Evolutionary conservation across 768 basidiomycete species (phyloP).

Genomic region (Hypholoma fasciculare): DNA sequence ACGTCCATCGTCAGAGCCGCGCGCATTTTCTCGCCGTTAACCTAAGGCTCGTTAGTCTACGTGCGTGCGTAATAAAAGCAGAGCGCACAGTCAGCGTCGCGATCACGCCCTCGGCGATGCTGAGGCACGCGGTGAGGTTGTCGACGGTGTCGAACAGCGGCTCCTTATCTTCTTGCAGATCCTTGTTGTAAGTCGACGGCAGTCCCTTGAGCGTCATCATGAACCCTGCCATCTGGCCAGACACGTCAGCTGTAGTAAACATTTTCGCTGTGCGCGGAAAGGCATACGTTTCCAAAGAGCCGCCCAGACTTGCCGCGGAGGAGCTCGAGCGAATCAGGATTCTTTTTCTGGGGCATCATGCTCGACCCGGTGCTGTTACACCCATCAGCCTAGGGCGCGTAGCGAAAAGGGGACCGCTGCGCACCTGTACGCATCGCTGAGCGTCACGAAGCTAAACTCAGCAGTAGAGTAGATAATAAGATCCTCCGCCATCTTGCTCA

Average conservation of each 20-base stretch:
- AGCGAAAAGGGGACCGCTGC: conserved; percentile 14
- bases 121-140: conserved; percentile 82
- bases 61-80: not conserved
- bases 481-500: conserved; percentile 95
- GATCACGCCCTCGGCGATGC: conserved; percentile 94
- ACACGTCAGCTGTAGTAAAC: not conserved
- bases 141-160: conserved; percentile 94
- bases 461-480: conserved; percentile 95
- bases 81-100: conserved; percentile 78
- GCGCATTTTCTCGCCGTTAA: conserved; percentile 88
- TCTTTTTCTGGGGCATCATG: conserved; percentile 99
- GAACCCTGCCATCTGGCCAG: conserved; percentile 89
- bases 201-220: conserved; percentile 96
- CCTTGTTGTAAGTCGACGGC: conserved; percentile 99
- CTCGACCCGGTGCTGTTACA: conserved; percentile 87
- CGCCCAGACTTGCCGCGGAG: conserved; percentile 95
- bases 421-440: conserved; percentile 97
- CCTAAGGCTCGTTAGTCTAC: conserved; percentile 43
- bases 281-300: conserved; percentile 83
- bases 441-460: conserved; percentile 95
- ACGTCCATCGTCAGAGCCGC: conserved; percentile 94
- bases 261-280: not conserved
- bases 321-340: conserved; percentile 94
- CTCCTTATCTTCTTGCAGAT: conserved; percentile 98
- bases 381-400: not conserved